Conservation (phyloP, 257 asterid genomes). For the Linaria vulgaris region DNA sequence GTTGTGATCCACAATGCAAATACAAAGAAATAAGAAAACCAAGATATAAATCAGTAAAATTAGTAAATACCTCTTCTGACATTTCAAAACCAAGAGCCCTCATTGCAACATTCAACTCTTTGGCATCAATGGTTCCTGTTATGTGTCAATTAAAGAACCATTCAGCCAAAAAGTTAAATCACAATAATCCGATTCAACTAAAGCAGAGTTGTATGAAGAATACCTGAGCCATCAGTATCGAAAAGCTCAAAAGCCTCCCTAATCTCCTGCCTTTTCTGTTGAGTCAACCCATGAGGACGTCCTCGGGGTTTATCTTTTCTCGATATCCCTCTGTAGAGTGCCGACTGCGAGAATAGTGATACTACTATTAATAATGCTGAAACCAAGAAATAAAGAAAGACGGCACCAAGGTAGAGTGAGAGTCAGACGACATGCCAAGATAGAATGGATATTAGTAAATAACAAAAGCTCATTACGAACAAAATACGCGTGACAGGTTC, state of each 20-base stretch:
- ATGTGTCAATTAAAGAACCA: constrained; percentile 10
- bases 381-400: too few relatives aligned
- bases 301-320: constrained; percentile 71
- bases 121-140: constrained; percentile 87
- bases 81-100: constrained; percentile 98
- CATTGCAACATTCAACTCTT: constrained; percentile 96
- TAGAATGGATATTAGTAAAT: too few relatives aligned
- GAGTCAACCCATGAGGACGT: constrained; percentile 73
- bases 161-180: not conserved
- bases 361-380: not conserved
- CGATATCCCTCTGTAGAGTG: constrained; percentile 47
- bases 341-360: constrained; percentile 45
- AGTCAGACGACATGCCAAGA: too few relatives aligned
- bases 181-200: constrained; percentile 11
- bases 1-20: constrained; percentile 5
- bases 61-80: constrained; percentile 78
- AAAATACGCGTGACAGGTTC: too few relatives aligned
- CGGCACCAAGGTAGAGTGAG: too few relatives aligned
- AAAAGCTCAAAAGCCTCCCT: constrained; percentile 86
- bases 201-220: not conserved
- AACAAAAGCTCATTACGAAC: too few relatives aligned
- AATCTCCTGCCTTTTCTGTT: constrained; percentile 86
- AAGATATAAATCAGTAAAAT: constrained; percentile 11
- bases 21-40: not conserved
- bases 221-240: constrained; percentile 95